Evolutionary conservation across 1,284 basidiomycete genomes (phyloP), one percentile per base, ranked within the genome.

Genomic region (Rhodotorula sp.): DNA sequence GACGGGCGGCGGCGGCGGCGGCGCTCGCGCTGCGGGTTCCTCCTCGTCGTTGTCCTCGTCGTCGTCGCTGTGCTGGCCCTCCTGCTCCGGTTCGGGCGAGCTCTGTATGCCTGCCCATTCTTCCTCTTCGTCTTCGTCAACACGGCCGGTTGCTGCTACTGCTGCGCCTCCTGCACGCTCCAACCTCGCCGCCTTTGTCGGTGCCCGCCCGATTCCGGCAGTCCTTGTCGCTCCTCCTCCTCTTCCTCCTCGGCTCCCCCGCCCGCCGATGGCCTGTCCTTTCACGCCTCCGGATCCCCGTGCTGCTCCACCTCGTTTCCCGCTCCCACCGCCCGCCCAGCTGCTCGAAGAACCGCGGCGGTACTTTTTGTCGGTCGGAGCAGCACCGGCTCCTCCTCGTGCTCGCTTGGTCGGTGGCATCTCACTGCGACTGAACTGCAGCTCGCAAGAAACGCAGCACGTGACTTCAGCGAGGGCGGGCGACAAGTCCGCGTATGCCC

Each of bases 301-400:
- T 54, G 52, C 52, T 54, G 52, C 52, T 54, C 14, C 54, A 26
- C 26, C 26, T 10, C 54, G 54, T 26, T 52, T 52, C 21, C 50
- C 50, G 23, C 50, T 52, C 28, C 38, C 38, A 14, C 38, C 8
- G 10, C 38, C 38, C 38, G 38, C 38, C 38, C 54, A 55, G 26
- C 54, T 55, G 54, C n/a, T 55, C 54, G 54, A 55, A 8, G 54
- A 55, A 28, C 54, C 54, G 23, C 54, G 54, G 15, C 64, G 68
- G 60, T 28, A 43, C 45, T 23, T 48, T n/a, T 57, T 67, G 52
- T 58, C 65, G 38, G 38, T 55, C 48, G 34, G 31, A 12, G 31
- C 56, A 34, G 28, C n/a, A 6, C 21, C 28, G 2, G 54, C 16
- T 28, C 26, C 26, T 15, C 54, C 14, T 21, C 23, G 43, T 38